Conservation (phyloP, 805 yeast species). For the Kluyveromyces siamensis region DNA sequence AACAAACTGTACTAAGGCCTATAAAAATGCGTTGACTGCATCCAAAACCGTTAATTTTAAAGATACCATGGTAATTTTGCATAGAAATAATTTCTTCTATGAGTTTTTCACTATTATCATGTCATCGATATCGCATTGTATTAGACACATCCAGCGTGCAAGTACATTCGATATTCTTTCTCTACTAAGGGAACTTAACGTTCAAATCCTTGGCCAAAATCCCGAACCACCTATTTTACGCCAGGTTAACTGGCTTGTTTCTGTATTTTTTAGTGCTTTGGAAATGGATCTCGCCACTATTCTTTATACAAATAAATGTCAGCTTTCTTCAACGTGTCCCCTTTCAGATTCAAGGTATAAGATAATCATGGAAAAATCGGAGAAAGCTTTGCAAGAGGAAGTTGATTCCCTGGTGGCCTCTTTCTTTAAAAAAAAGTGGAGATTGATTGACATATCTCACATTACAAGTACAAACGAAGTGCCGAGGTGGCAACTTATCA, state of each 20-base stretch:
- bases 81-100: constrained; percentile 8
- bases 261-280: not conserved
- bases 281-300: not conserved
- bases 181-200: not conserved
- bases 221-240: not conserved
- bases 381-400: too few species aligned
- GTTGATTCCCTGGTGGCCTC: not conserved
- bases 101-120: constrained; percentile 18
- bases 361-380: not conserved
- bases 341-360: not conserved
- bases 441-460: not conserved
- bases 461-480: not conserved
- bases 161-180: constrained; percentile 1
- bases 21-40: not conserved
- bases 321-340: not conserved
- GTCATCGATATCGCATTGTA: constrained; percentile 11
- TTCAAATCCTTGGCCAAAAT: not conserved
- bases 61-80: not conserved
- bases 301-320: not conserved
- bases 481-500: not conserved
- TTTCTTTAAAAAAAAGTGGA: not conserved
- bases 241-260: not conserved
- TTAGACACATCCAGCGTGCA: constrained; percentile 13
- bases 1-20: not conserved
- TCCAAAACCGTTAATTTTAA: not conserved